Evolutionary conservation across 495 filamentous ascomycete genomes (phyloP), one percentile per base, ranked within the genome.

Genomic region (Penicilliopsis zonata): DNA sequence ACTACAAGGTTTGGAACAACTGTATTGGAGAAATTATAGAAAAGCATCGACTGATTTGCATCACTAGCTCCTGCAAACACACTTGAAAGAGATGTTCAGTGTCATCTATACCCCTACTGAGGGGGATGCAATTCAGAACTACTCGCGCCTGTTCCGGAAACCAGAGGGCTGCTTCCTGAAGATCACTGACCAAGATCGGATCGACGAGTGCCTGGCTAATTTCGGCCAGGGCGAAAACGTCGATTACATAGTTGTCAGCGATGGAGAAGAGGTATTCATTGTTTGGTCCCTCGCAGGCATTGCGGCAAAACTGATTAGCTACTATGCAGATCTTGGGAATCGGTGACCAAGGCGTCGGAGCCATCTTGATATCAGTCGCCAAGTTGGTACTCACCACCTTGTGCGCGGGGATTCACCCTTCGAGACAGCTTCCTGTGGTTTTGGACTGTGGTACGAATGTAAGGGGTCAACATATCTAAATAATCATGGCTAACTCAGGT

Each of bases 91-190:
- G 51, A 87, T 94, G 80, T 85, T 93, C 43, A 70, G 76, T 25
- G 57, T 94, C 8, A 83, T 94, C 18, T 94, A 93, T 48, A 93
- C 86, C 0, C 86, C 86, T 1, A 93, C 86, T 0, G 86, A 93
- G 52, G 85, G 82, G 3, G 84, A 92, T n/a, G 86, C 86, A 1
- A 93, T 93, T 35, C 68, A 80, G 52, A 80, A 86, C 44, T 93
- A 81, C 49, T 92, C 85, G 4, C 58, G 79, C 2, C 38, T 87
- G 2, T 93, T 93, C 44, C 59, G 86, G 24, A 65, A 65, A 35
- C 84, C 86, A 1, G 78, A 87, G 37, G 86, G 75, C 1, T 80
- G 76, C 37, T 80, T 76, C 37, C 35, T 73, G 42, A 69, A 65
- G 25, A 65, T 73, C 9, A 38, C 42, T 1, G 55, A 71, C 8